These are phyloP conservation scores for Onygenales sp. DNA, from an alignment of 2,329 filamentous ascomycete species.

Conservation along the genomic window DNA sequence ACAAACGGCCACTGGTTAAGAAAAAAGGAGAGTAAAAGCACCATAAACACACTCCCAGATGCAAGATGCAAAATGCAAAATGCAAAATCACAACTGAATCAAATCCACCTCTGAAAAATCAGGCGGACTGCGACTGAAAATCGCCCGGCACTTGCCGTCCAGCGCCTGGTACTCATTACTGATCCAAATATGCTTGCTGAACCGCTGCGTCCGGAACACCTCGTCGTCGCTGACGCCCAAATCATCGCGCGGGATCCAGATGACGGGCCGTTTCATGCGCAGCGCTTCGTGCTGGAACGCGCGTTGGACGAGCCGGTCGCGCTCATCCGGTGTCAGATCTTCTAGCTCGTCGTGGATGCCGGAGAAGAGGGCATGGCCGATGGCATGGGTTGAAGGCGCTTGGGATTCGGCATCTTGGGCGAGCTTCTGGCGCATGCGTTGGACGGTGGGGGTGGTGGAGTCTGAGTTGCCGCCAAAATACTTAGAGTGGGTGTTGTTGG, in stretches of 20 bases:
- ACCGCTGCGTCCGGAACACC: constrained; percentile 63
- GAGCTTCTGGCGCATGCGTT: constrained; percentile 27
- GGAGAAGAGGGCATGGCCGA: constrained; percentile 74
- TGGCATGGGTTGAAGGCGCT: constrained; percentile 42
- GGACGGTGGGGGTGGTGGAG: constrained; percentile 21
- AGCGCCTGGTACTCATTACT: constrained; percentile 86
- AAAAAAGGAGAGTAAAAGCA: neutral
- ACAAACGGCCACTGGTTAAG: neutral
- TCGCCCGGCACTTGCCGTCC: constrained; percentile 70
- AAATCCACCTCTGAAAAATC: constrained; percentile 84
- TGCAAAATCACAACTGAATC: constrained; percentile 55
- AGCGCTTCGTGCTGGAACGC: constrained; percentile 88
- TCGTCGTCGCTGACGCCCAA: constrained; percentile 88
- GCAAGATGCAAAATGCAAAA: no score
- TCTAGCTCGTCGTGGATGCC: constrained; percentile 89
- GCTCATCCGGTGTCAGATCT: constrained; percentile 80
- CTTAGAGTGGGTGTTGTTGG: constrained; percentile 29
- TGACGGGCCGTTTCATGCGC: constrained; percentile 70
- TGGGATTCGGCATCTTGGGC: constrained; percentile 60
- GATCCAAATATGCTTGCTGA: constrained; percentile 78
- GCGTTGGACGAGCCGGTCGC: constrained; percentile 73
- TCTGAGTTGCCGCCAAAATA: constrained; percentile 30
- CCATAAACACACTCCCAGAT: neutral
- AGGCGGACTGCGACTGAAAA: constrained; percentile 76
- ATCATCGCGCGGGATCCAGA: constrained; percentile 91